Conservation (phyloP, 257 asterid species). For the Rehmannia glutinosa region DNA sequence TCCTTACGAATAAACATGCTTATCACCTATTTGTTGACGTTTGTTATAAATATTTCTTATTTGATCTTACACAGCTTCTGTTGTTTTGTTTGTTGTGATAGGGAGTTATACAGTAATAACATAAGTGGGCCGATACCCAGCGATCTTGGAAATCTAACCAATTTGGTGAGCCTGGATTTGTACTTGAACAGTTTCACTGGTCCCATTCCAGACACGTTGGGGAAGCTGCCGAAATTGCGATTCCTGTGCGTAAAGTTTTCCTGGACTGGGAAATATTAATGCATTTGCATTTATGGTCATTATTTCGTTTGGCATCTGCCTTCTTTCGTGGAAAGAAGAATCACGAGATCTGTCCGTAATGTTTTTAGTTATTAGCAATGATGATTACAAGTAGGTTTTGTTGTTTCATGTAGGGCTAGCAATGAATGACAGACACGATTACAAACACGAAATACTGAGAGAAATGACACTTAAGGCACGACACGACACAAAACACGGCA, state of each 20-base stretch:
- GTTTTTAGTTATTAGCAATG: background rate
- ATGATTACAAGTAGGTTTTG: background rate
- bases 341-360: background rate
- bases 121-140: conserved; percentile 79
- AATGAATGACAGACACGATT: too few species aligned
- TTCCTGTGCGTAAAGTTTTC: conserved; percentile 73
- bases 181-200: conserved; percentile 82
- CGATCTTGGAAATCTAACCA: conserved; percentile 95
- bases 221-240: conserved; percentile 82
- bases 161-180: conserved; percentile 98
- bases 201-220: conserved; percentile 86
- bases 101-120: conserved; percentile 96
- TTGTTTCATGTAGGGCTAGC: too few species aligned
- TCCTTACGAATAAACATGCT: background rate
- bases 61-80: conserved; percentile 9
- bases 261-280: conserved; percentile 6
- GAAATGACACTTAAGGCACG: too few species aligned
- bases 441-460: too few species aligned
- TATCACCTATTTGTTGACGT: background rate
- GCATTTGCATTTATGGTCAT: background rate
- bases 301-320: background rate
- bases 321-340: background rate
- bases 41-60: background rate
- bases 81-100: conserved; percentile 27
- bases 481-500: too few species aligned